Conservation (phyloP, 2,329 filamentous ascomycete genomes). For the Tolypocladium nubicola region DNA sequence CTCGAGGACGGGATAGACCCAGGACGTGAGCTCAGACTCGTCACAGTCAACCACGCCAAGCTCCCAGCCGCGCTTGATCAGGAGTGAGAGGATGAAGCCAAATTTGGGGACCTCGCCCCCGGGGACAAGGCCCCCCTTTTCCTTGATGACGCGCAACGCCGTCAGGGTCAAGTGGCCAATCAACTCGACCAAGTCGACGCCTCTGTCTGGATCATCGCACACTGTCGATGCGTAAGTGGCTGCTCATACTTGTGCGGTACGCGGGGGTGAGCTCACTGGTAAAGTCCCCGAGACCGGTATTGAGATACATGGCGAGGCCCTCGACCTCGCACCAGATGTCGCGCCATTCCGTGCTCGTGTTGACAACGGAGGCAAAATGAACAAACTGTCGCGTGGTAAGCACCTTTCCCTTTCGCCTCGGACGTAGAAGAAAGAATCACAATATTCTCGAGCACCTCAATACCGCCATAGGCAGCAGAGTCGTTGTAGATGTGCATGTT, state of each 20-base stretch:
- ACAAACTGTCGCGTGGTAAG: conserved; percentile 3
- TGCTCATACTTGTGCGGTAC: neutral
- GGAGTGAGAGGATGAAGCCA: too few relatives aligned
- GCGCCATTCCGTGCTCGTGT: conserved; percentile 5
- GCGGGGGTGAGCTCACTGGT: neutral
- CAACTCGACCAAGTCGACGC: too few relatives aligned
- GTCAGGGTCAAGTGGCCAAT: too few relatives aligned
- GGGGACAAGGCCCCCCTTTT: too few relatives aligned
- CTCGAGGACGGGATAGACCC: conserved; percentile 7
- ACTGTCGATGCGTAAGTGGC: neutral
- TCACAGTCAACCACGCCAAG: neutral
- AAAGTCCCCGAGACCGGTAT: neutral
- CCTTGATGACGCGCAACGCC: too few relatives aligned
- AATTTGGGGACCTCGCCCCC: too few relatives aligned
- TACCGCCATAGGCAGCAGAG: conserved; percentile 23
- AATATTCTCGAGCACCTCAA: conserved; percentile 31
- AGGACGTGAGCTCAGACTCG: conserved; percentile 1
- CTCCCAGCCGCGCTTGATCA: too few relatives aligned
- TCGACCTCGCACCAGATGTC: conserved; percentile 14
- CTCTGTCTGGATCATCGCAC: too few relatives aligned
- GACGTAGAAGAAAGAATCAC: conserved; percentile 12
- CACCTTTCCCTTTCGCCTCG: too few relatives aligned
- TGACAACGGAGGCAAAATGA: conserved; percentile 17
- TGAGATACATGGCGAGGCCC: conserved; percentile 8
- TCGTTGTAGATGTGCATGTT: conserved; percentile 32